phyloP scores from a whole-genome alignment of 2,329 filamentous ascomycete species.

The Fusarium albidum region DNA sequence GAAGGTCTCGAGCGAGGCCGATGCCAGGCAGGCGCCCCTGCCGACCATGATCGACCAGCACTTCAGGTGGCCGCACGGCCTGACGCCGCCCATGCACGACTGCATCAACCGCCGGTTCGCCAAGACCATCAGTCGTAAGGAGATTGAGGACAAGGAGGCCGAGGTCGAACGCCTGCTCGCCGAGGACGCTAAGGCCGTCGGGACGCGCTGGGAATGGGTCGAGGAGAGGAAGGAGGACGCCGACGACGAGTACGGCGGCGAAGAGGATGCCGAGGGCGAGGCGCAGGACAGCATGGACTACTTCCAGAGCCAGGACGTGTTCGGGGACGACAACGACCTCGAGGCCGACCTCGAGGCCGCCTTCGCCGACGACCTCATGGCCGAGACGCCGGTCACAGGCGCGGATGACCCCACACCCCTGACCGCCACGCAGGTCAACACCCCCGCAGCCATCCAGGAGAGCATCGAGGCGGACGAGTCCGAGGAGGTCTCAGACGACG shows the following conservation, averaged over 20 bases:
- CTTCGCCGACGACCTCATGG: slow-evolving; percentile 52
- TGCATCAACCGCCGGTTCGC: slow-evolving; percentile 84
- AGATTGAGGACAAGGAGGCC: slow-evolving; percentile 85
- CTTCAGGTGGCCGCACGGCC: slow-evolving; percentile 82
- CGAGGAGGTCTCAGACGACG: slow-evolving; percentile 52
- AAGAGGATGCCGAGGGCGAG: slow-evolving; percentile 60
- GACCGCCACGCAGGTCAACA: slow-evolving; percentile 52
- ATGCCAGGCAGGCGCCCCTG: slow-evolving; percentile 71
- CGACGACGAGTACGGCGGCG: slow-evolving; percentile 55
- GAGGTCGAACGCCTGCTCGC: slow-evolving; percentile 78
- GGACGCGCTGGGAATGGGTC: slow-evolving; percentile 71
- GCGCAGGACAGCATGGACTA: slow-evolving; percentile 54
- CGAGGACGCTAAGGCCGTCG: slow-evolving; percentile 69
- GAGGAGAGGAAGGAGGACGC: slow-evolving; percentile 56
- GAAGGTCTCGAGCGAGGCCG: slow-evolving; percentile 69
- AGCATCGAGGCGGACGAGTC: slow-evolving; percentile 53
- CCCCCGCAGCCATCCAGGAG: slow-evolving; percentile 55
- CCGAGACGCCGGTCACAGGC: slow-evolving; percentile 53
- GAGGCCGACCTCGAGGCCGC: slow-evolving; percentile 65
- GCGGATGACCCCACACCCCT: slow-evolving; percentile 56
- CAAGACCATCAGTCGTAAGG: slow-evolving; percentile 81
- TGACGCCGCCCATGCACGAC: slow-evolving; percentile 89
- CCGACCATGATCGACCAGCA: slow-evolving; percentile 74
- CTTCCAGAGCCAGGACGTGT: slow-evolving; percentile 43
- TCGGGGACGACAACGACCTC: slow-evolving; percentile 57